Conservation (phyloP, 2,329 filamentous ascomycete genomes). For the Cercospora sojina region DNA sequence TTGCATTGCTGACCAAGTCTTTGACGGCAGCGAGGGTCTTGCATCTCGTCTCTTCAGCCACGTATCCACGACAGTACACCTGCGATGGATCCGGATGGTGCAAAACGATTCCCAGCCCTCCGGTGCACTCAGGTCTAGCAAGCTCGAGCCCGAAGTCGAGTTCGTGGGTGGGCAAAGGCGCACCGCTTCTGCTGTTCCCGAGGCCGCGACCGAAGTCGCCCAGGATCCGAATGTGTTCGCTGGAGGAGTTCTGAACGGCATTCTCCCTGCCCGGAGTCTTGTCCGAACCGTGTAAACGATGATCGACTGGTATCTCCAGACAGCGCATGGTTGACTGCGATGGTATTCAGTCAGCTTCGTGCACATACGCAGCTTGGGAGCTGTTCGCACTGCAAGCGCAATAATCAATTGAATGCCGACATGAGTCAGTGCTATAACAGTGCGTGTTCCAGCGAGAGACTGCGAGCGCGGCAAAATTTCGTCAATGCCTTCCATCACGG, state of each 20-base stretch:
- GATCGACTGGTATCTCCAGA: background rate
- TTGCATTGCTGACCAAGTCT: background rate
- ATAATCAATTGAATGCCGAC: too few species aligned
- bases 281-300: too few species aligned
- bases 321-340: too few species aligned
- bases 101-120: background rate
- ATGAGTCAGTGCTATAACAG: too few species aligned
- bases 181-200: rapidly evolving
- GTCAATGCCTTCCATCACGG: too few species aligned
- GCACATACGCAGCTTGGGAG: too few species aligned
- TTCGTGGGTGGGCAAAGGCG: background rate
- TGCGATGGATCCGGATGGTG: background rate
- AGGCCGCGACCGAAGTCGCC: background rate
- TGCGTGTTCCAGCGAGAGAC: too few species aligned
- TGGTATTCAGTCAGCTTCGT: too few species aligned
- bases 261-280: too few species aligned
- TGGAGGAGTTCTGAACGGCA: too few species aligned
- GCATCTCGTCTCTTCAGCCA: background rate
- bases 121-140: background rate
- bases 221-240: background rate
- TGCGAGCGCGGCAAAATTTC: too few species aligned
- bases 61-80: background rate
- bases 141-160: background rate
- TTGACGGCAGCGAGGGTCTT: background rate
- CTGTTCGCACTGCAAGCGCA: too few species aligned